Percentiles rank a stretch among this genome's conserved stretches.
phyloP scores from a whole-genome alignment of 164 flowering plant species.

The Berberis thunbergii region DNA sequence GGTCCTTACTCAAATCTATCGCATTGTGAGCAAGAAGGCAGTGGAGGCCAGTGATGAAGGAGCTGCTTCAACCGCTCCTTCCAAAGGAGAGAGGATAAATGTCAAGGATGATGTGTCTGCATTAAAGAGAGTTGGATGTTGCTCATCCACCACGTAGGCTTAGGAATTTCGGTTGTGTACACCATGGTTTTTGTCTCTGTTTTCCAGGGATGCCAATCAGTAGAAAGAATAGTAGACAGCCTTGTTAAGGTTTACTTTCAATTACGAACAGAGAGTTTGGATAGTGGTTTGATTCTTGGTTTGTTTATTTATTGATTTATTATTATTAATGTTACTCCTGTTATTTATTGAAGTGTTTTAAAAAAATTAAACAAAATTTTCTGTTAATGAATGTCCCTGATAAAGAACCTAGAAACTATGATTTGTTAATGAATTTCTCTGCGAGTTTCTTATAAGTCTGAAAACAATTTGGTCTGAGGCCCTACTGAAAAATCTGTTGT shows the following conservation, averaged over 20 bases:
- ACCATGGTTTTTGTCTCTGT: background rate
- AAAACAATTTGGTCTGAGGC: no score
- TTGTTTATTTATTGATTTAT: no score
- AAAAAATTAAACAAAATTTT: no score
- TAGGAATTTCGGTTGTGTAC: background rate
- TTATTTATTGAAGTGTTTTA: no score
- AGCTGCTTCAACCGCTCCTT: constrained; percentile 1
- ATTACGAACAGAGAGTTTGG: no score
- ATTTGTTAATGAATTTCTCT: no score
- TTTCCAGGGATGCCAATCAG: background rate
- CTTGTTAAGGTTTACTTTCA: background rate
- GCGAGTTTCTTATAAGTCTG: no score
- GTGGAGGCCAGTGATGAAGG: constrained; percentile 9
- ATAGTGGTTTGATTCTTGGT: no score
- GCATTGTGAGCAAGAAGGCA: constrained; percentile 10
- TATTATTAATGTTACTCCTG: no score
- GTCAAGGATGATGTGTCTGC: constrained; percentile 8
- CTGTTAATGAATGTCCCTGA: no score
- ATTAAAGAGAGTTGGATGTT: constrained; percentile 9
- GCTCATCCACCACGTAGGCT: constrained; percentile 1
- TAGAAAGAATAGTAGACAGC: background rate
- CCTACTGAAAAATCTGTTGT: no score
- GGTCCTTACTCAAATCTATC: constrained; percentile 8
- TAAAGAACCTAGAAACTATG: no score
- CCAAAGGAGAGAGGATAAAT: constrained; percentile 11